Evolutionary conservation across 2,329 filamentous ascomycete species (phyloP).

Genomic region (Huntiella abstrusa): DNA sequence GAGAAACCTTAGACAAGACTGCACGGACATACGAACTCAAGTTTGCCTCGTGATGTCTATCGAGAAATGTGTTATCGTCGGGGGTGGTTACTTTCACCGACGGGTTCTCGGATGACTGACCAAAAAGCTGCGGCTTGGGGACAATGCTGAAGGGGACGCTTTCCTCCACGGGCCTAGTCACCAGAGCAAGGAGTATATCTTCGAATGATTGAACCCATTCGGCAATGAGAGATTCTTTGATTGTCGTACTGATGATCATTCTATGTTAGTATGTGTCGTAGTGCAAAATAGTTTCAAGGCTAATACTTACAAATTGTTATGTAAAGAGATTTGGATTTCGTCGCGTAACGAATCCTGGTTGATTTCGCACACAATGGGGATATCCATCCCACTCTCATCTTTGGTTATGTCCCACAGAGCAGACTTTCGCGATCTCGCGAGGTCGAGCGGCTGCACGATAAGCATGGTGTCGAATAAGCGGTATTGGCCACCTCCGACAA

Average conservation of each 20-base stretch:
- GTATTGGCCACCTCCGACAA: constrained; percentile 22
- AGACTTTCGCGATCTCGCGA: constrained; percentile 26
- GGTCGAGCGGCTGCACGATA: constrained; percentile 52
- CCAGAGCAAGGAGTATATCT: no score
- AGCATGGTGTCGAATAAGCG: constrained; percentile 62
- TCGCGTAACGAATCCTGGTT: constrained; percentile 33
- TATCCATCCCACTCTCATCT: constrained; percentile 48
- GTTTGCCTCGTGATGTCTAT: no score
- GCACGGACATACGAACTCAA: constrained; percentile 25
- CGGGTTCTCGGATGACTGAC: no score
- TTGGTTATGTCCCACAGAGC: constrained; percentile 35
- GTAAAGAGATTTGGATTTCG: constrained; percentile 37
- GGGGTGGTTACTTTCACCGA: no score
- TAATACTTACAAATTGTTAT: constrained; percentile 33
- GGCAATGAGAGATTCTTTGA: neutral
- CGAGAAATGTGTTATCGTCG: no score
- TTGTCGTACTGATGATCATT: neutral
- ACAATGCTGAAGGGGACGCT: no score
- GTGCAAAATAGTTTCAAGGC: neutral
- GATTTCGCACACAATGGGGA: constrained; percentile 61
- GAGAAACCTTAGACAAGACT: constrained; percentile 40
- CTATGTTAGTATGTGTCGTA: neutral
- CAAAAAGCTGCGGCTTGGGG: no score
- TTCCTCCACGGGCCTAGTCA: no score
- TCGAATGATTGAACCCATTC: neutral